phyloP scores from a whole-genome alignment of 768 basidiomycete genomes.

The Panaeolus cyanescens region DNA sequence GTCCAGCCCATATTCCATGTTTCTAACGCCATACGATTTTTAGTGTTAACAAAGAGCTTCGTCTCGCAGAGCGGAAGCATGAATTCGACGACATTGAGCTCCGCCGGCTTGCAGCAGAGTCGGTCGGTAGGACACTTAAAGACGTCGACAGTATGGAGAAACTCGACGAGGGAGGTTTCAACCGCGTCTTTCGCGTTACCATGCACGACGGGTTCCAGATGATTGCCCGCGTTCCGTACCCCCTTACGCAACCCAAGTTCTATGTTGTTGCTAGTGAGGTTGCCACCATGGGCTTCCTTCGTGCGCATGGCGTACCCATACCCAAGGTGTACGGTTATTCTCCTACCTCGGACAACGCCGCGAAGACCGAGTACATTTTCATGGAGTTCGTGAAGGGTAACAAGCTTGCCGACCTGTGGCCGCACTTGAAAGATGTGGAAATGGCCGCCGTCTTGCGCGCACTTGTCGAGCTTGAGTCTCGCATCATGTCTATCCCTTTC shows the following conservation, averaged over 20 bases:
- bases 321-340: constrained; percentile 46
- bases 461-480: constrained; percentile 46
- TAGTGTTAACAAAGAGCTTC: too few species aligned
- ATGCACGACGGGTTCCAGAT: constrained; percentile 35
- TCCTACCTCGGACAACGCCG: constrained; percentile 38
- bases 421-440: constrained; percentile 34
- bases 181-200: constrained; percentile 41
- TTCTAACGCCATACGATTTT: too few species aligned
- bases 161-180: constrained; percentile 47
- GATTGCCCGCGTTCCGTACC: constrained; percentile 45
- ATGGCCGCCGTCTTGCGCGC: constrained; percentile 44
- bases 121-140: constrained; percentile 34
- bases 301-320: constrained; percentile 38
- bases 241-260: constrained; percentile 34
- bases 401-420: constrained; percentile 42
- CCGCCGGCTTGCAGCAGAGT: constrained; percentile 46
- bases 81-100: too few species aligned
- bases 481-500: constrained; percentile 50
- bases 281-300: constrained; percentile 44
- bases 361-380: constrained; percentile 46
- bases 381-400: constrained; percentile 46
- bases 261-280: constrained; percentile 46
- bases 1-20: too few species aligned
- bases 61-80: too few species aligned
- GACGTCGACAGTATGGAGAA: constrained; percentile 40